These are phyloP conservation scores for Trifolium repens DNA, from an alignment of 306 rosid species.

Conservation along the genomic window DNA sequence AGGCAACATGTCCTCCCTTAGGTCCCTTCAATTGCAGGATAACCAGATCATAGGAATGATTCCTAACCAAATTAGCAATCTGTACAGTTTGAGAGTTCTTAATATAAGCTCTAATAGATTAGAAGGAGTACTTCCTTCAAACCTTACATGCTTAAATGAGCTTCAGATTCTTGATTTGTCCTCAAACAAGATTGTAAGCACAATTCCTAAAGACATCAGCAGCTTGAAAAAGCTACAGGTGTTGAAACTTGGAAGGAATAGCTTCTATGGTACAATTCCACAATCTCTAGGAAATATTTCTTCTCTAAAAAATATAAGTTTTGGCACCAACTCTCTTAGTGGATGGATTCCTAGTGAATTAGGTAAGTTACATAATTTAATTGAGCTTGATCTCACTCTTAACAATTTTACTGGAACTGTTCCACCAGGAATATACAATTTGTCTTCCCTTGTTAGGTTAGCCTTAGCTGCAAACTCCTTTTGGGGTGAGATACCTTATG, in stretches of 20 bases:
- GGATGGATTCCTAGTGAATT: conserved; percentile 64
- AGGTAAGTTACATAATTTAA: conserved; percentile 53
- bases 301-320: conserved; percentile 51
- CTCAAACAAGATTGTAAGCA: conserved; percentile 52
- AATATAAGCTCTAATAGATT: conserved; percentile 61
- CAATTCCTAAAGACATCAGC: conserved; percentile 51
- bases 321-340: conserved; percentile 63
- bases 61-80: conserved; percentile 57
- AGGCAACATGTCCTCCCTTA: conserved; percentile 65
- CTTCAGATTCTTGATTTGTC: conserved; percentile 57
- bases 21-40: conserved; percentile 53
- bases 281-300: conserved; percentile 63
- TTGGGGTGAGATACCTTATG: conserved; percentile 69
- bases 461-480: conserved; percentile 65
- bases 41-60: conserved; percentile 59
- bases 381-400: conserved; percentile 58
- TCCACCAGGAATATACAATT: conserved; percentile 56
- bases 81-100: conserved; percentile 51
- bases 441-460: conserved; percentile 61
- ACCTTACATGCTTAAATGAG: conserved; percentile 46
- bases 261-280: conserved; percentile 57
- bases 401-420: conserved; percentile 67
- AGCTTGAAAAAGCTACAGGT: conserved; percentile 54
- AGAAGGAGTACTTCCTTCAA: conserved; percentile 55
- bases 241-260: conserved; percentile 57